Conservation (phyloP, 176 grass and related monocot species). For the Rhynchospora pubera region DNA sequence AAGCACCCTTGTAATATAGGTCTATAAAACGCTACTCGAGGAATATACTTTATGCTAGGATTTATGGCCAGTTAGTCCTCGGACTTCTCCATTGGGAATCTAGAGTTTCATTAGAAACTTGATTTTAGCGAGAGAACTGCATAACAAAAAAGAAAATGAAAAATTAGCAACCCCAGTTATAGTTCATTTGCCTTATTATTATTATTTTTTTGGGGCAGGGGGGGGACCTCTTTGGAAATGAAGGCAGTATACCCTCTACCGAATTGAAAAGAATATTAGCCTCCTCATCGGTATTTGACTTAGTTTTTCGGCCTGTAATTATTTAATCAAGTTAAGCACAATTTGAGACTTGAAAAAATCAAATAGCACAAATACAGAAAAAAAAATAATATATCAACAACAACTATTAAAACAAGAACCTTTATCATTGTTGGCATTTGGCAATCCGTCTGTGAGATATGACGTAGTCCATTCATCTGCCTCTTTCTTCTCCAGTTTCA, state of each 20-base stretch:
- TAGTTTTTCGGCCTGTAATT: slow-evolving; percentile 13
- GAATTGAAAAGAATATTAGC: slow-evolving; percentile 40
- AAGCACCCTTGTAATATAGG: not conserved
- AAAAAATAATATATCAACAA: not conserved
- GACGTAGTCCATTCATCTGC: slow-evolving; percentile 16
- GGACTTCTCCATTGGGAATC: too few relatives aligned
- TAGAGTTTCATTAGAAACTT: slow-evolving; percentile 7
- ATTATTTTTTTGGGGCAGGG: not conserved
- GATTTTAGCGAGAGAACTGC: slow-evolving; percentile 39
- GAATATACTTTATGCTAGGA: too few relatives aligned
- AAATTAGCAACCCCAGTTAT: not conserved
- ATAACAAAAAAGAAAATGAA: not conserved
- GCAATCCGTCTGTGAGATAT: slow-evolving; percentile 32
- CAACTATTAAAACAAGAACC: slow-evolving; percentile 12
- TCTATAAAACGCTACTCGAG: too few relatives aligned
- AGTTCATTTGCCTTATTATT: not conserved
- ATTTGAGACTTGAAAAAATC: not conserved
- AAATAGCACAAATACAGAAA: not conserved
- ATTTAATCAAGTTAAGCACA: slow-evolving; percentile 15
- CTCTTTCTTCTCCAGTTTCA: slow-evolving; percentile 24
- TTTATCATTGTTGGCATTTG: slow-evolving; percentile 26
- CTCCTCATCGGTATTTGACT: slow-evolving; percentile 12
- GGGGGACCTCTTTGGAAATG: slow-evolving; percentile 43
- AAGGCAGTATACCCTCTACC: slow-evolving; percentile 41
- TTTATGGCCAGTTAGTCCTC: not conserved